Evolutionary conservation across 139 green algal genomes (phyloP).

Genomic region (Asterochloris sp.): DNA sequence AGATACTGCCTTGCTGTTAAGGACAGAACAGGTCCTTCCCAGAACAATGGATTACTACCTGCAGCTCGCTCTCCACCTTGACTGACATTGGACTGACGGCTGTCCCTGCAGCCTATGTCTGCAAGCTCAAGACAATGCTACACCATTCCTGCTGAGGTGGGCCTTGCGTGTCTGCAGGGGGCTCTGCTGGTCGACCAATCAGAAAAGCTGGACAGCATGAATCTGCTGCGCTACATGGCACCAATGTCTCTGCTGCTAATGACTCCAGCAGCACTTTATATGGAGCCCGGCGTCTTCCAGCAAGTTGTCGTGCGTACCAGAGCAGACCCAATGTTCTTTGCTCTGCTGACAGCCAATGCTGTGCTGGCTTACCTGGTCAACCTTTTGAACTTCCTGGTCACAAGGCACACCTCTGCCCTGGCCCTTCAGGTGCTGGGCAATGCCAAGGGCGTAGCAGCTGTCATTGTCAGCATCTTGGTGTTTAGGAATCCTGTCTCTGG

Average conservation of each 20-base stretch:
- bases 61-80: neutral
- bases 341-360: slow-evolving; percentile 76
- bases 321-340: slow-evolving; percentile 47
- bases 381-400: slow-evolving; percentile 97
- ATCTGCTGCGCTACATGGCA: slow-evolving; percentile 92
- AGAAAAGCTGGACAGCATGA: slow-evolving; percentile 89
- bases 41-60: neutral
- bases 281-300: slow-evolving; percentile 56
- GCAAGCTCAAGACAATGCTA: neutral
- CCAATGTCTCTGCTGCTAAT: slow-evolving; percentile 66
- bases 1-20: neutral
- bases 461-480: slow-evolving; percentile 73
- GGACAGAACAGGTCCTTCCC: neutral
- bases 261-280: slow-evolving; percentile 59
- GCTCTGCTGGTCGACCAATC: slow-evolving; percentile 65
- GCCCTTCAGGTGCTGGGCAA: slow-evolving; percentile 98
- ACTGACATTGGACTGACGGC: neutral
- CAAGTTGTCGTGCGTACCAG: neutral
- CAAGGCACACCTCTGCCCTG: slow-evolving; percentile 89
- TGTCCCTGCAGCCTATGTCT: neutral
- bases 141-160: neutral
- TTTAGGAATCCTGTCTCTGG: slow-evolving; percentile 77
- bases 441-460: slow-evolving; percentile 91
- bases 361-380: slow-evolving; percentile 93
- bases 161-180: slow-evolving; percentile 31